Evolutionary conservation across 2,329 filamentous ascomycete species (phyloP).

Genomic region (Epichloe amarillans): DNA sequence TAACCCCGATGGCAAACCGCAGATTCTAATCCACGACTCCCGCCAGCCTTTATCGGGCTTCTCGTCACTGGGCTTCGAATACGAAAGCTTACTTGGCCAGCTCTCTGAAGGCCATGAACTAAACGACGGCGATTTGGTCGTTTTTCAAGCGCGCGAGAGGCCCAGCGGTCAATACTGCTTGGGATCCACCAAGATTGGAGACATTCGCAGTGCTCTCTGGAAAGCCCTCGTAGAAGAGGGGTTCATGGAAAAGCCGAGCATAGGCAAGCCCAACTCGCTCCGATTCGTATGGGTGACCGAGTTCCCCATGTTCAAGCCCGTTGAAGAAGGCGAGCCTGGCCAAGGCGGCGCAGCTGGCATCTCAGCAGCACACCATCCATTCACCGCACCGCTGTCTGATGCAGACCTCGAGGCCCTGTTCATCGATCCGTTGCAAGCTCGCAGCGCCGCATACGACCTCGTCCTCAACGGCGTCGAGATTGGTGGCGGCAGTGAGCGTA

Average conservation of each 20-base stretch:
- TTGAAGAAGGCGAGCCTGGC: constrained; percentile 49
- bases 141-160: constrained; percentile 66
- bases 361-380: constrained; percentile 84
- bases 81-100: constrained; percentile 41
- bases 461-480: constrained; percentile 93
- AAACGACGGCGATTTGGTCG: constrained; percentile 55
- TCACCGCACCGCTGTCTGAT: constrained; percentile 68
- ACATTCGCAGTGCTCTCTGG: constrained; percentile 58
- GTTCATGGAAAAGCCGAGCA: constrained; percentile 32
- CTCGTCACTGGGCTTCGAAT: constrained; percentile 53
- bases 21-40: constrained; percentile 62
- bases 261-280: constrained; percentile 32
- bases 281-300: constrained; percentile 74
- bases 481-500: constrained; percentile 84
- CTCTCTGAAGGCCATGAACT: constrained; percentile 29
- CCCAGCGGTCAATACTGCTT: constrained; percentile 38
- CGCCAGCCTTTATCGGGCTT: constrained; percentile 64
- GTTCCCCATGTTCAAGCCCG: constrained; percentile 84
- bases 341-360: constrained; percentile 74
- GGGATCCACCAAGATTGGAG: constrained; percentile 60
- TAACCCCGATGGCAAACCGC: constrained; percentile 67
- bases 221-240: constrained; percentile 51
- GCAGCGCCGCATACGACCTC: constrained; percentile 87
- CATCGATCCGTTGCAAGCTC: constrained; percentile 55
- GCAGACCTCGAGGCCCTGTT: constrained; percentile 63